Evolutionary conservation across 2,329 filamentous ascomycete species (phyloP), one percentile per base, ranked within the genome.

Genomic region (Aspergillus fischeri): DNA sequence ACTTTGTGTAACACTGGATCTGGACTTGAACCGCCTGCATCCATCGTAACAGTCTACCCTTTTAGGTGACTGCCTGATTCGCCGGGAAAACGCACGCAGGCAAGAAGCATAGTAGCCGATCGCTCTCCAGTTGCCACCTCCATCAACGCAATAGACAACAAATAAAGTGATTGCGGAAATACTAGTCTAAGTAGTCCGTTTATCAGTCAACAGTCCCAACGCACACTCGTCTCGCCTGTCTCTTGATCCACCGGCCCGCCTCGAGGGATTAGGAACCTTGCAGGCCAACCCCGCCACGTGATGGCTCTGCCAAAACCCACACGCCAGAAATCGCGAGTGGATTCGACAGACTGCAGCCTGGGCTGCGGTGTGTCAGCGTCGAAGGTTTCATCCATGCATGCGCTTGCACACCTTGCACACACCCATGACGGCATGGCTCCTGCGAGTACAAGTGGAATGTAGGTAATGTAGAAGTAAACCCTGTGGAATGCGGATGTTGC

Each of bases 201-300:
- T 3, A 27, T 7, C 25, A 6, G 20, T 21, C 7, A 21, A 21
- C n/a, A 44, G n/a, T 21, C 20, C 6, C n/a, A 20, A 44, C 41
- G 9, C n/a, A 11, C n/a, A 42, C 38, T n/a, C n/a, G 4, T 29
- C 28, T 29, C n/a, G 29, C 11, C 11, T 32, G 11, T 32, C 4
- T 14, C 11, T 14, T 32, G 54, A 29, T 50, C 49, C 54, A 41
- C 35, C 42, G 29, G 25, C 28, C 29, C 42, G 27, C 42, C 10
- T 45, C 28, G 54, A 52, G 44, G 49, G 54, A 55, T 55, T 21
- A 10, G 17, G 9, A 55, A 35, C 49, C 54, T 20, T 28, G 49
- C 42, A 49, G 52, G 42, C 29, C 28, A 29, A 29, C 29, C 49
- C 29, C 48, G 21, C 49, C 54, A 52, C 54, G 54, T 56, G 49